These are phyloP conservation scores for Scutellaria baicalensis DNA, from an alignment of 257 asterid species.

Conservation along the genomic window DNA sequence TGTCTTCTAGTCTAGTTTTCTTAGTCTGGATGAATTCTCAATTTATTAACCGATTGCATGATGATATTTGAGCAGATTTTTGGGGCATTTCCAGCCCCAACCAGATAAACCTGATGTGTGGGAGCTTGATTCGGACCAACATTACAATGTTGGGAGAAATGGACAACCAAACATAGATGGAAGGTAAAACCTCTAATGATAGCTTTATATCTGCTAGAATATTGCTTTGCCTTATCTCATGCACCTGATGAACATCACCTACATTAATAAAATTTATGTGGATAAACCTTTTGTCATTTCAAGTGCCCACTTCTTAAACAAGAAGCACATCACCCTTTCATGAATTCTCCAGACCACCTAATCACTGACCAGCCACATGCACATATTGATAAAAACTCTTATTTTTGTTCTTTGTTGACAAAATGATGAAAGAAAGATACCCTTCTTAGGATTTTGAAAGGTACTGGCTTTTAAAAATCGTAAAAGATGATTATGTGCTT, in stretches of 20 bases:
- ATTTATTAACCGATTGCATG: slow-evolving; percentile 9
- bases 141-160: slow-evolving; percentile 44
- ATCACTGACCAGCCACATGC: not conserved
- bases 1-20: not conserved
- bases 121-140: slow-evolving; percentile 78
- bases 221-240: not conserved
- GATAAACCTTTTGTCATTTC: not conserved
- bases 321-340: not conserved
- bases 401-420: not conserved
- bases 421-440: not conserved
- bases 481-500: too few species aligned
- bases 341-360: not conserved
- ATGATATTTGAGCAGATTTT: slow-evolving; percentile 54
- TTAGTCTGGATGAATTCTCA: slow-evolving; percentile 4
- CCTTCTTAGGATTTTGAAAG: not conserved
- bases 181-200: slow-evolving; percentile 38
- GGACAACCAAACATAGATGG: slow-evolving; percentile 42
- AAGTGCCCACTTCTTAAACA: not conserved
- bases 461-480: too few species aligned
- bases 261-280: not conserved
- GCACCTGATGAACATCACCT: not conserved
- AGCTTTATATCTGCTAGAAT: slow-evolving; percentile 11
- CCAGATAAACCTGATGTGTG: slow-evolving; percentile 78
- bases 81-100: slow-evolving; percentile 89
- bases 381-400: not conserved